Percentiles rank a stretch among this genome's conserved stretches.
phyloP scores from a whole-genome alignment of 1,284 basidiomycete genomes.

The Apiotrichum montevideense region DNA sequence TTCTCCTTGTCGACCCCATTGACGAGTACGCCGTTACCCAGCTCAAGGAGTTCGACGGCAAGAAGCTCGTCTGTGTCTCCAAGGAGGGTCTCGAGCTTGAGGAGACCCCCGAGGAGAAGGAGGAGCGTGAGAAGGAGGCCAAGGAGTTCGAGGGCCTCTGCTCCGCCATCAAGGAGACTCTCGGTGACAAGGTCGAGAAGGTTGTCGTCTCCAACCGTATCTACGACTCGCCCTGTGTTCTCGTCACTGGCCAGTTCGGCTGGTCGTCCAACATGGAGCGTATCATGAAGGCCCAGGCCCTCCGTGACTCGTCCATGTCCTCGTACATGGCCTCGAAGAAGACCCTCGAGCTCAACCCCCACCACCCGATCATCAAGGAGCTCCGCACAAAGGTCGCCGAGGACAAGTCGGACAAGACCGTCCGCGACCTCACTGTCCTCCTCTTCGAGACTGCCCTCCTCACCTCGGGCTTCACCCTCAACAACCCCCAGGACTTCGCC shows the following conservation, averaged over 20 bases:
- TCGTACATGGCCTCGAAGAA: slow-evolving; percentile 99
- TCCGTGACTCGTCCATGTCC: slow-evolving; percentile 97
- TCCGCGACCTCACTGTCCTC: slow-evolving; percentile 89
- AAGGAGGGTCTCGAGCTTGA: slow-evolving; percentile 99
- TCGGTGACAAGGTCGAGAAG: slow-evolving; percentile 99
- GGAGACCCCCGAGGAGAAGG: slow-evolving; percentile 98
- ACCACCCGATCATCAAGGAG: slow-evolving; percentile 89
- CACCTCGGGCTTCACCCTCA: slow-evolving; percentile 90
- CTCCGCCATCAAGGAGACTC: slow-evolving; percentile 89
- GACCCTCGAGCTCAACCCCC: slow-evolving; percentile 96
- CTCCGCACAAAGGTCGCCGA: slow-evolving; percentile 88
- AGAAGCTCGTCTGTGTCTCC: slow-evolving; percentile 96
- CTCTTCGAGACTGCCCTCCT: slow-evolving; percentile 93
- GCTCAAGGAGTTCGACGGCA: slow-evolving; percentile 98
- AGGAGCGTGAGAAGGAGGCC: slow-evolving; percentile 77
- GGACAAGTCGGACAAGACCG: slow-evolving; percentile 98
- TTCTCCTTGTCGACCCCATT: slow-evolving; percentile 96
- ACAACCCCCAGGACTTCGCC: slow-evolving; percentile 91
- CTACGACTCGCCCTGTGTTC: slow-evolving; percentile 88
- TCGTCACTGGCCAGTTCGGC: slow-evolving; percentile 97
- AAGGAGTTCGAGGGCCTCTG: slow-evolving; percentile 83
- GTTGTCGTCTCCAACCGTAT: slow-evolving; percentile 98
- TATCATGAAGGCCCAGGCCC: slow-evolving; percentile 99
- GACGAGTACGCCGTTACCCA: slow-evolving; percentile 97
- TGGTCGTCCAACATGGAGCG: slow-evolving; percentile 99